Conservation (phyloP, 805 yeast genomes). For the Sugiyamaella marilandica region DNA sequence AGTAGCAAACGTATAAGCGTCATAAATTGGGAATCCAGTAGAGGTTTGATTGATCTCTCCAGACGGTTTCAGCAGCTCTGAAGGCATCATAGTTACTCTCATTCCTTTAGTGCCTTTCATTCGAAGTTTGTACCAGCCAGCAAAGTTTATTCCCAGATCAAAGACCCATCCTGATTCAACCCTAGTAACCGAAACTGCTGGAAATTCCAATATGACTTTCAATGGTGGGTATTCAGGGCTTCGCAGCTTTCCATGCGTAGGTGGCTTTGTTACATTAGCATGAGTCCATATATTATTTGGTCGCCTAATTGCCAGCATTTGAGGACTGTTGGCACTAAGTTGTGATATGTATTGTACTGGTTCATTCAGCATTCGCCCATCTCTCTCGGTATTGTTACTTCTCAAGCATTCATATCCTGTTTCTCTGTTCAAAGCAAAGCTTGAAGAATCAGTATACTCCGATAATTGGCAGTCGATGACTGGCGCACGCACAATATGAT, state of each 20-base stretch:
- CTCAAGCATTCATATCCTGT: too few species aligned
- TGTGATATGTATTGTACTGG: too few species aligned
- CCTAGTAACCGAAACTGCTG: constrained; percentile 15
- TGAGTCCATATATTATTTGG: background rate
- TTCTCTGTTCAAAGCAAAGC: too few species aligned
- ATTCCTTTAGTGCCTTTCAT: constrained; percentile 20
- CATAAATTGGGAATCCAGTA: constrained; percentile 23
- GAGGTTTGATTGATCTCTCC: constrained; percentile 21
- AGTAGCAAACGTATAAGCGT: constrained; percentile 22
- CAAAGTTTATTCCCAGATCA: constrained; percentile 27
- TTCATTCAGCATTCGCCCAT: too few species aligned
- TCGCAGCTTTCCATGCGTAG: constrained; percentile 3
- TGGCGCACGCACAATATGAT: too few species aligned
- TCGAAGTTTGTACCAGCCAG: constrained; percentile 22
- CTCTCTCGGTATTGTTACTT: too few species aligned
- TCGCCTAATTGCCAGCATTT: constrained; percentile 15
- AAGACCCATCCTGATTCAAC: constrained; percentile 23
- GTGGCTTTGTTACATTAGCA: background rate
- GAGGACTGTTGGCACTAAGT: too few species aligned
- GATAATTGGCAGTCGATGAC: too few species aligned
- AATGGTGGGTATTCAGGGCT: constrained; percentile 18
- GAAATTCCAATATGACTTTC: constrained; percentile 14
- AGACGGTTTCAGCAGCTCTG: constrained; percentile 26
- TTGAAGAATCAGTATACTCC: too few species aligned
- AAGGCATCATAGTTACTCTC: constrained; percentile 17